Evolutionary conservation across 352 stramenopile species (phyloP).

Genomic region (Phytopythium boreale): DNA sequence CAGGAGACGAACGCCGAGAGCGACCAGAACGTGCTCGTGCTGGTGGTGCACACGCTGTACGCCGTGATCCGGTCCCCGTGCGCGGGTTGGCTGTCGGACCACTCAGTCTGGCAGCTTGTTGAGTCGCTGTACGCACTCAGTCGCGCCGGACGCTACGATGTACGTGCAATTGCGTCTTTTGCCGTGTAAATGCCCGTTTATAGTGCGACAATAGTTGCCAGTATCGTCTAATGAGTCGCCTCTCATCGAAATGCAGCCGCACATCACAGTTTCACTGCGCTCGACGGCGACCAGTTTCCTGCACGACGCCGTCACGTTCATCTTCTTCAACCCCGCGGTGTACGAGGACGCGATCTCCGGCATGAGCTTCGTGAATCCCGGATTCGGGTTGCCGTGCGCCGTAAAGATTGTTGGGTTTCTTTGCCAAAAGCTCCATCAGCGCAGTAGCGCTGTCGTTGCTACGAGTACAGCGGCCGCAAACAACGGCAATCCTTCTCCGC

Average conservation of each 20-base stretch:
- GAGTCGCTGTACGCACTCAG: constrained; percentile 95
- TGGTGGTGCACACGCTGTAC: constrained; percentile 94
- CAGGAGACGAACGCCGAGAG: constrained; percentile 90
- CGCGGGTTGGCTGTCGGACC: constrained; percentile 81
- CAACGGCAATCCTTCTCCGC: constrained; percentile 1
- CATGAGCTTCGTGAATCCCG: constrained; percentile 6
- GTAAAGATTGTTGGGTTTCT: constrained; percentile 82
- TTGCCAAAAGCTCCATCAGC: constrained; percentile 72
- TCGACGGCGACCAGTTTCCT: constrained; percentile 62
- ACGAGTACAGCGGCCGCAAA: not conserved
- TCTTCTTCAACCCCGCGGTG: constrained; percentile 55
- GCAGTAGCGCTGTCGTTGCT: constrained; percentile 21
- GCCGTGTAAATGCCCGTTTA: not conserved
- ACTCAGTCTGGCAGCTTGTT: constrained; percentile 94
- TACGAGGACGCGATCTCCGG: constrained; percentile 31
- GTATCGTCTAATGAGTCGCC: constrained; percentile 1
- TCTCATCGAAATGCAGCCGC: constrained; percentile 24
- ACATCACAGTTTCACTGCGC: constrained; percentile 60
- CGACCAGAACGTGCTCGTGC: constrained; percentile 89
- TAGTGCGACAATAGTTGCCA: not conserved
- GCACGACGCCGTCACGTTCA: constrained; percentile 57
- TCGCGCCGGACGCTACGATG: constrained; percentile 53
- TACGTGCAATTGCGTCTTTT: constrained; percentile 21
- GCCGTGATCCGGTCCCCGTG: constrained; percentile 89
- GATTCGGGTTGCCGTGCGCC: constrained; percentile 72